Evolutionary conservation across 2,329 filamentous ascomycete species (phyloP).

Genomic region (Blastomyces silverae): DNA sequence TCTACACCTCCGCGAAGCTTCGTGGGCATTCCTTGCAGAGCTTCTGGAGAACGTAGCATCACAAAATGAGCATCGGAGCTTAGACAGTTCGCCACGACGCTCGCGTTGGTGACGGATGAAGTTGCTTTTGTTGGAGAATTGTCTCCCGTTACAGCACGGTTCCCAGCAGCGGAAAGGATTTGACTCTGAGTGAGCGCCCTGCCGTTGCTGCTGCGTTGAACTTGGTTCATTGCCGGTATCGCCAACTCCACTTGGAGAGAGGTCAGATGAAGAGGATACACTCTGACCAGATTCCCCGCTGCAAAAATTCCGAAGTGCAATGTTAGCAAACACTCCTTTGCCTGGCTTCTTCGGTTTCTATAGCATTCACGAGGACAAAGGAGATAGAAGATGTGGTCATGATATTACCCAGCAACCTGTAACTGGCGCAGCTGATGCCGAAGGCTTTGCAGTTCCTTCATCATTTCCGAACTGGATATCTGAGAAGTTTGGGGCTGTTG

Average conservation of each 20-base stretch:
- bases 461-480: neutral
- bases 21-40: constrained; percentile 8
- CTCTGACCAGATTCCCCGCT: neutral
- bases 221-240: neutral
- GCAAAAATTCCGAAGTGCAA: neutral
- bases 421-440: neutral
- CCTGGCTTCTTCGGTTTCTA: neutral
- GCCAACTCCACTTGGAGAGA: neutral
- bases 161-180: constrained; percentile 9
- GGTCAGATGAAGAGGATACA: neutral
- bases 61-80: constrained; percentile 11
- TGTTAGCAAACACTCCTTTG: neutral
- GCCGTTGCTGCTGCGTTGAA: neutral
- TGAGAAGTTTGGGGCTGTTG: neutral
- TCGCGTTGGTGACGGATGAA: constrained; percentile 9
- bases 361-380: neutral
- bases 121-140: constrained; percentile 12
- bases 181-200: neutral
- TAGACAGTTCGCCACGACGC: neutral
- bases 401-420: neutral
- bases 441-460: neutral
- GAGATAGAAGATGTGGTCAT: neutral
- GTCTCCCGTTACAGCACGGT: constrained; percentile 7
- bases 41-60: constrained; percentile 7
- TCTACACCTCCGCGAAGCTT: constrained; percentile 1